Base-by-base conservation (phyloP, 2,329 filamentous ascomycete species). In the Fusarium sp. region DNA sequence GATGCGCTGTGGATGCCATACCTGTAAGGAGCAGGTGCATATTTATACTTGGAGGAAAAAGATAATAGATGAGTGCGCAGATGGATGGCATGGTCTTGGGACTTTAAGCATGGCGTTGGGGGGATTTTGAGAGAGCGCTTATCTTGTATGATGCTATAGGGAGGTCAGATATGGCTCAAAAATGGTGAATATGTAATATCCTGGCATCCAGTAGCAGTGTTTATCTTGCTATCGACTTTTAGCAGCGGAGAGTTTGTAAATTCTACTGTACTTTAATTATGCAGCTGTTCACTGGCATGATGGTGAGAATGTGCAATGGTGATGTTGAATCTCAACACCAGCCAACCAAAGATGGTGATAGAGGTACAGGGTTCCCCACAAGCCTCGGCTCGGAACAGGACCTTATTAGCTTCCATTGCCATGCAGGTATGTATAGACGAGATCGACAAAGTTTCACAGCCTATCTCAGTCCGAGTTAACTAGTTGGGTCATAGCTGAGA, bases 1-100 rank as follows among this genome's bases (percentile, higher is more conserved):
- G 96, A 99, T 86, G 91, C 95, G 66, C 85, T 99, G 77, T 99
- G 96, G 95, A 98, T 98, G 96, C 92, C 94, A 31, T 99, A 97
- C 85, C 85, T 98, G 80, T 98, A 87, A 83, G 69, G 51, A 57
- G 31, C 28, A 54, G 45, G 49, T 49, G 51, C 51, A 47, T 38
- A 51, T 24, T 51, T 72, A 42, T 67, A 61, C 44, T 57, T 67
- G 58, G 63, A 62, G 44, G 39, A 41, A 54, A 69, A 38, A 41
- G 52, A 62, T n/a, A 47, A 49, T 35, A 24, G 41, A 42, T 49
- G 52, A 17, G n/a, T 41, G 44, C 31, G 66, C 60, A 60, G 52
- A 47, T 45, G 54, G 57, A 33, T 66, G 60, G 66, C 52, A 67
- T 47, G 52, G 63, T 74, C 56, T 72, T 67, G 65, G 66, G 74